Conservation (phyloP, 1,139 yeast genomes). For the Yamadazyma aaseri region DNA sequence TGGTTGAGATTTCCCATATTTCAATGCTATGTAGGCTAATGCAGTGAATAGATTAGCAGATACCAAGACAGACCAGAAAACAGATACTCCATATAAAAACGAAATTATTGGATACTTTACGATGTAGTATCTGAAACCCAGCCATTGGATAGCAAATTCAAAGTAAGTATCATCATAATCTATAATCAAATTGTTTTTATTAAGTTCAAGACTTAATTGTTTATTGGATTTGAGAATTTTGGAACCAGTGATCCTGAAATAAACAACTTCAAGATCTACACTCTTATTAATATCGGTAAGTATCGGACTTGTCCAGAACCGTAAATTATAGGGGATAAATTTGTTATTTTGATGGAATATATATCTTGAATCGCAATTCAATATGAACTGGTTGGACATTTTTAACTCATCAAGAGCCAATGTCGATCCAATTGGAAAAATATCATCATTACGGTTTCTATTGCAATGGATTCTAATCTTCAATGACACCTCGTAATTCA, state of each 20-base stretch:
- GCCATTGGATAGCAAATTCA: constrained; percentile 37
- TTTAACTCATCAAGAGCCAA: constrained; percentile 2
- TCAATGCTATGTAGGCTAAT: constrained; percentile 10
- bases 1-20: too few species aligned
- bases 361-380: constrained; percentile 32
- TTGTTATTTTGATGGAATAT: constrained; percentile 30
- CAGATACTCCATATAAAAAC: constrained; percentile 47
- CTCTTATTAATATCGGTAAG: constrained; percentile 23
- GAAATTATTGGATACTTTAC: constrained; percentile 47
- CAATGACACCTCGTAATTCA: constrained; percentile 15
- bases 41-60: constrained; percentile 27
- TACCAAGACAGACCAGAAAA: constrained; percentile 49
- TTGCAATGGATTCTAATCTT: constrained; percentile 18
- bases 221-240: background rate
- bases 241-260: constrained; percentile 4
- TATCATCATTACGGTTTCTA: constrained; percentile 17
- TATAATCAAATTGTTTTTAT: constrained; percentile 7
- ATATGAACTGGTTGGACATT: constrained; percentile 15
- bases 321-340: constrained; percentile 35
- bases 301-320: constrained; percentile 40
- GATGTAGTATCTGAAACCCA: constrained; percentile 58
- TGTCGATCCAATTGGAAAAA: constrained; percentile 11
- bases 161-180: constrained; percentile 16
- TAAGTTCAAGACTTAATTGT: background rate
- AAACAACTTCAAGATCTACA: constrained; percentile 14